Percentiles rank a stretch among this genome's conserved stretches.
Conservation (phyloP, 1,284 basidiomycete genomes). For the Pseudozyma pruni region DNA sequence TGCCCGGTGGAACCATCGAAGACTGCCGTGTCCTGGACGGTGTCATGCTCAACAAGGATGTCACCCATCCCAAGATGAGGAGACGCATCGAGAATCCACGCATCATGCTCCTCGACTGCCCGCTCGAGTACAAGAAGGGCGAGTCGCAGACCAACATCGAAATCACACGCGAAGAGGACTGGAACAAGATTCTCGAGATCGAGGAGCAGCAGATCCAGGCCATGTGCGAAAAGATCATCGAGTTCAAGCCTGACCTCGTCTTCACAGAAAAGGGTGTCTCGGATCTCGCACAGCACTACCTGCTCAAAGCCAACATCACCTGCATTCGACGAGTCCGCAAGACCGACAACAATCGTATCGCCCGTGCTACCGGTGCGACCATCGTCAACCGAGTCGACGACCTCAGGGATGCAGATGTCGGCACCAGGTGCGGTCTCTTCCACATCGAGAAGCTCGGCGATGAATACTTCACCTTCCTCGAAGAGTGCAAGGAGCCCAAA, state of each 20-base stretch:
- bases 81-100: conserved; percentile 89
- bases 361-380: conserved; percentile 91
- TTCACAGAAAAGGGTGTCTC: conserved; percentile 98
- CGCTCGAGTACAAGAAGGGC: conserved; percentile 98
- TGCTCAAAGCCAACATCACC: conserved; percentile 88
- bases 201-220: conserved; percentile 97
- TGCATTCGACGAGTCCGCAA: conserved; percentile 94
- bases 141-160: conserved; percentile 99
- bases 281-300: conserved; percentile 89
- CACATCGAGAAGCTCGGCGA: conserved; percentile 97
- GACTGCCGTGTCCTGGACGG: conserved; percentile 86
- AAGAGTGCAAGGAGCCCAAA: conserved; percentile 90
- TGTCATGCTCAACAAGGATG: conserved; percentile 98
- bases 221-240: conserved; percentile 86
- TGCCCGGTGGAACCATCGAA: conserved; percentile 97
- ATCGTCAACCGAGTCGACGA: conserved; percentile 98
- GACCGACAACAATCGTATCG: conserved; percentile 98
- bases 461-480: conserved; percentile 96
- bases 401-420: conserved; percentile 88
- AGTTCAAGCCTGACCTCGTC: conserved; percentile 93
- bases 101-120: conserved; percentile 92
- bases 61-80: conserved; percentile 97
- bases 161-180: conserved; percentile 92
- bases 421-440: conserved; percentile 92
- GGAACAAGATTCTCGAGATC: conserved; percentile 90